A percentile compares a stretch with the other conserved stretches of the same genome.
phyloP scores from a whole-genome alignment of 1,139 yeast genomes.

The Kodamaea sp. region DNA sequence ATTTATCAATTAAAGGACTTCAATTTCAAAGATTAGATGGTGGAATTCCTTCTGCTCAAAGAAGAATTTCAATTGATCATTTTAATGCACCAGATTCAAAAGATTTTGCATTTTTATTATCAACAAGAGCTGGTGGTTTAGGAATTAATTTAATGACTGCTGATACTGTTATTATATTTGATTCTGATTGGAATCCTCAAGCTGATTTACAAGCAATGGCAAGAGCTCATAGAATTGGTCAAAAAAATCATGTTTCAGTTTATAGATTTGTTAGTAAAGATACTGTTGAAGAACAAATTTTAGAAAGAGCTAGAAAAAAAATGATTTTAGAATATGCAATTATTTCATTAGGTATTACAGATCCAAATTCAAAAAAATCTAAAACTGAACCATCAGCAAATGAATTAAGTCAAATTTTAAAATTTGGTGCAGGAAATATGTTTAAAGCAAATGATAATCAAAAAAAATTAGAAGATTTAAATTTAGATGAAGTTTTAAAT shows the following conservation, averaged over 20 bases:
- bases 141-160: slow-evolving; percentile 99
- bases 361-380: slow-evolving; percentile 47
- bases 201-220: slow-evolving; percentile 99
- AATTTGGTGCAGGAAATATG: slow-evolving; percentile 99
- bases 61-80: slow-evolving; percentile 94
- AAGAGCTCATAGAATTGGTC: slow-evolving; percentile 98
- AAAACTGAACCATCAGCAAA: slow-evolving; percentile 71
- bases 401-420: slow-evolving; percentile 87
- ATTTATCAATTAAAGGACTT: slow-evolving; percentile 82
- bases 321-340: slow-evolving; percentile 98
- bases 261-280: slow-evolving; percentile 95
- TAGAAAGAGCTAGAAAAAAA: slow-evolving; percentile 94
- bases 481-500: slow-evolving; percentile 89
- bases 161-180: slow-evolving; percentile 95
- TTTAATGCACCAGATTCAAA: slow-evolving; percentile 91
- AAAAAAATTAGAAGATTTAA: slow-evolving; percentile 90
- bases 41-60: slow-evolving; percentile 89
- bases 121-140: slow-evolving; percentile 98
- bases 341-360: slow-evolving; percentile 92
- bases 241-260: slow-evolving; percentile 94
- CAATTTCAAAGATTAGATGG: slow-evolving; percentile 94
- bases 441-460: slow-evolving; percentile 90
- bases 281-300: slow-evolving; percentile 94
- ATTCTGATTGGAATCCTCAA: slow-evolving; percentile 99
- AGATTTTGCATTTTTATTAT: slow-evolving; percentile 85